A percentile compares a stretch with the other conserved stretches of the same genome.
Evolutionary conservation across 768 basidiomycete species (phyloP).

Genomic region (Panaeolus papilionaceus): DNA sequence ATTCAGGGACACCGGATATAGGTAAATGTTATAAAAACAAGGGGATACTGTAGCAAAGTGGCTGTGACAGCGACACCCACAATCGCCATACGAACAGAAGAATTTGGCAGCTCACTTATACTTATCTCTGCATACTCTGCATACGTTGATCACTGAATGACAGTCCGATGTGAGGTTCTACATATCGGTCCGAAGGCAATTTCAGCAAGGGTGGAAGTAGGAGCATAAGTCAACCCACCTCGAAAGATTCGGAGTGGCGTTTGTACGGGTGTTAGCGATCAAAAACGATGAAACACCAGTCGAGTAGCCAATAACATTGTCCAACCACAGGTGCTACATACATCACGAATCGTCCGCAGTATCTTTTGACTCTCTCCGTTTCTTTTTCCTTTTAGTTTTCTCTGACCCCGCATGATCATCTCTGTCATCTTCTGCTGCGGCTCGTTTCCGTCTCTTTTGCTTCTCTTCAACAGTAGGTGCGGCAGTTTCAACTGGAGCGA

Average conservation of each 20-base stretch:
- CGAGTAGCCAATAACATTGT: not conserved
- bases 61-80: not conserved
- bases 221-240: not conserved
- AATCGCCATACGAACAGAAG: not conserved
- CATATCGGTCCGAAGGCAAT: too few species aligned
- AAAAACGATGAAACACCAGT: not conserved
- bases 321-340: not conserved
- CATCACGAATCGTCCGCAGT: conserved; percentile 27
- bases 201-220: too few species aligned
- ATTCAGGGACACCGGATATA: not conserved
- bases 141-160: not conserved
- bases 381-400: conserved; percentile 42
- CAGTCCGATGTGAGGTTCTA: not conserved
- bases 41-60: not conserved
- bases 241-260: not conserved
- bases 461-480: conserved; percentile 83
- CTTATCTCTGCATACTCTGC: not conserved
- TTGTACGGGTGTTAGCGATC: not conserved
- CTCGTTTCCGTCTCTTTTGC: conserved; percentile 56
- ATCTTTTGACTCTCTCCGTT: conserved; percentile 36
- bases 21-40: not conserved
- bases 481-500: conserved; percentile 83
- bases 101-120: not conserved
- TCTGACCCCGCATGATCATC: conserved; percentile 29
- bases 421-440: conserved; percentile 43